A percentile compares a stretch with the other conserved stretches of the same genome.
Evolutionary conservation across 1,139 yeast species (phyloP).

Genomic region (Candida pseudoviswanathii): DNA sequence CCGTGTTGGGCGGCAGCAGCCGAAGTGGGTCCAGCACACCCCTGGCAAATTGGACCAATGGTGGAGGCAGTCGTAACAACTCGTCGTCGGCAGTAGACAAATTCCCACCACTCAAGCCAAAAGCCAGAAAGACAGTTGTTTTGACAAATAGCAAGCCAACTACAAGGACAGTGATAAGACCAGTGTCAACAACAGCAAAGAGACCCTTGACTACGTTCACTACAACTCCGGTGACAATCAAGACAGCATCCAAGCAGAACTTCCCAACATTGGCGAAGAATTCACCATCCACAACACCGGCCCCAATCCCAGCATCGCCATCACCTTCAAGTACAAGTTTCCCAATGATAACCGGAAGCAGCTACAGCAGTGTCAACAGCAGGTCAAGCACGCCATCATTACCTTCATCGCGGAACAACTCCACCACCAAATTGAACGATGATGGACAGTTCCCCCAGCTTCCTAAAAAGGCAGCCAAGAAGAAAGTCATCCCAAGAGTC

Average conservation of each 20-base stretch:
- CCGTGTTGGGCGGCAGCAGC: constrained; percentile 42
- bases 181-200: constrained; percentile 18
- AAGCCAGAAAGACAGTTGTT: constrained; percentile 25
- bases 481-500: constrained; percentile 42
- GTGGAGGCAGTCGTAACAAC: neutral
- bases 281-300: constrained; percentile 15
- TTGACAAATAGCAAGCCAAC: constrained; percentile 27
- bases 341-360: constrained; percentile 19
- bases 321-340: constrained; percentile 13
- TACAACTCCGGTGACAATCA: constrained; percentile 26
- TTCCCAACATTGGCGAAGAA: constrained; percentile 34
- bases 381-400: constrained; percentile 3
- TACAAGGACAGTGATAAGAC: constrained; percentile 40
- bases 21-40: constrained; percentile 1
- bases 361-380: constrained; percentile 8
- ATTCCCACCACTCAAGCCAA: constrained; percentile 21
- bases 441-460: constrained; percentile 42
- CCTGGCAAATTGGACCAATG: neutral
- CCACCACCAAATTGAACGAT: constrained; percentile 13
- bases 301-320: constrained; percentile 13
- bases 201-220: constrained; percentile 13
- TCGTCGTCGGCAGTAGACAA: neutral
- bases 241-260: constrained; percentile 3
- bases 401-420: constrained; percentile 10
- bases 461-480: constrained; percentile 37